Evolutionary conservation across 176 grass and related monocot species (phyloP), one percentile per base, ranked within the genome.

Genomic region (Neostapfia colusana): DNA sequence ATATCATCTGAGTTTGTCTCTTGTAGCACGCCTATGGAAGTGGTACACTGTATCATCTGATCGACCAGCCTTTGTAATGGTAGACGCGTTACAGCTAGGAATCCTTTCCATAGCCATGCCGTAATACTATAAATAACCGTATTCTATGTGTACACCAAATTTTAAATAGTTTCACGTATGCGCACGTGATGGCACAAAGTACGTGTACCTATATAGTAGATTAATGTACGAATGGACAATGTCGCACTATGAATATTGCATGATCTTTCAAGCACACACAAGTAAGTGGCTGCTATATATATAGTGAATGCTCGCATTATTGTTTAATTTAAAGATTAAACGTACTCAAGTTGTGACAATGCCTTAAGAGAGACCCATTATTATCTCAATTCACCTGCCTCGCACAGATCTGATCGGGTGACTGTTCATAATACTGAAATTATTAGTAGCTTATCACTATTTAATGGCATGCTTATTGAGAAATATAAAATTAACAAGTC

Each of bases 111-210:
- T n/a, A n/a, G n/a, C n/a, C n/a, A n/a, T n/a, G n/a, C n/a, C n/a
- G n/a, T n/a, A n/a, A n/a, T n/a, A 45, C 43, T 13, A 45, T 45
- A 45, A 45, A 48, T 48, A 75, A 40, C 0, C 16, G 37, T 56
- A 4, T 56, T 21, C 2, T 26, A 24, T 55, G 10, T 16, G 27
- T 38, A 82, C 66, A 81, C 24, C 55, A 45, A 37, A 35, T 54
- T 61, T 56, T 82, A 77, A 87, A 87, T 71, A 65, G 46, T 43
- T 50, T 59, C 63, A 67, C 42, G 53, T 87, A 44, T 73, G 61
- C 74, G 79, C 80, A 87, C 51, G 74, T 79, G 68, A 83, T 82
- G 14, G 13, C 67, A 83, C 35, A 82, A 76, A 44, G 84, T 86
- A 76, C 78, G 10, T 63, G 40, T 58, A 58, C 23, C 9, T 14